These are phyloP conservation scores for Juncus inflexus DNA, from an alignment of 176 grass and related monocot genomes.

Conservation along the genomic window DNA sequence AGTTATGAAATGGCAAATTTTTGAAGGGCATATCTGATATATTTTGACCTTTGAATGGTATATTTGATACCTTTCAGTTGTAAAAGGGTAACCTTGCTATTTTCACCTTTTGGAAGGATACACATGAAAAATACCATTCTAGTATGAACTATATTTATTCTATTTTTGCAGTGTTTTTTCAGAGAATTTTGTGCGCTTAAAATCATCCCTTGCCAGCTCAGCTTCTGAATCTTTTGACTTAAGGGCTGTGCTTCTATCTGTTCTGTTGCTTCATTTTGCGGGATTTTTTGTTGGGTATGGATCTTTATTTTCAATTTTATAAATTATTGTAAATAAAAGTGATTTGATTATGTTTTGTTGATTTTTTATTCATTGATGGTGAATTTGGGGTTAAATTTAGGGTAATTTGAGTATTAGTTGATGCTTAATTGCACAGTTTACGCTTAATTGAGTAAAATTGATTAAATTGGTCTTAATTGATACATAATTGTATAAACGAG, in stretches of 20 bases:
- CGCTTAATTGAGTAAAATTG: neutral
- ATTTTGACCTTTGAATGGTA: too few species aligned
- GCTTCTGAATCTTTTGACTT: conserved; percentile 44
- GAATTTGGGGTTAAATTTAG: too few species aligned
- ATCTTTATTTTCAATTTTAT: neutral
- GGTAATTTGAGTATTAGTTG: neutral
- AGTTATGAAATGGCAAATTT: too few species aligned
- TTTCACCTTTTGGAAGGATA: conserved; percentile 1
- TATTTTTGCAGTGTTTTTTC: conserved; percentile 59
- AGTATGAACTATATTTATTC: neutral
- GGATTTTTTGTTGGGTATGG: conserved; percentile 69
- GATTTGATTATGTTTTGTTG: too few species aligned
- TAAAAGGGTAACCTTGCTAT: neutral
- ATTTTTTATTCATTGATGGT: too few species aligned
- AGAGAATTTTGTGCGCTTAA: conserved; percentile 63
- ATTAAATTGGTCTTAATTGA: neutral
- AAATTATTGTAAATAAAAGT: too few species aligned
- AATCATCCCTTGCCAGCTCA: conserved; percentile 39
- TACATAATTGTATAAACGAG: too few species aligned
- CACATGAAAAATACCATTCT: conserved; percentile 4
- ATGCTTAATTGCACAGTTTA: neutral
- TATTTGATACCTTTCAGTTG: too few species aligned
- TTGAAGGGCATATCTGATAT: too few species aligned
- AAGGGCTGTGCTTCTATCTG: conserved; percentile 39
- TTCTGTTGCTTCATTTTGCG: conserved; percentile 59